Evolutionary conservation across 257 asterid genomes (phyloP).

Genomic region (Anisodus acutangulus): DNA sequence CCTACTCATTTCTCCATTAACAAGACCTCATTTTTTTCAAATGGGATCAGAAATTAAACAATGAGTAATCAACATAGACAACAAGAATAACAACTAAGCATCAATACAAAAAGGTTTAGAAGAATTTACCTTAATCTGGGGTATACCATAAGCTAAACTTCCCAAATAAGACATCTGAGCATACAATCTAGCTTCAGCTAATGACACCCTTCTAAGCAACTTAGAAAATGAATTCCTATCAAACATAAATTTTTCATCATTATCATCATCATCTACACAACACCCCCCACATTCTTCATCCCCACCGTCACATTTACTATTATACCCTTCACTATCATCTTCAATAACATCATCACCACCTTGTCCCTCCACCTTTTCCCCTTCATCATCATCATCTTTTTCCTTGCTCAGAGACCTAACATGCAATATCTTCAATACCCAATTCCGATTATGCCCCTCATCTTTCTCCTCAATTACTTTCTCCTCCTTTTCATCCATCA

Average conservation of each 20-base stretch:
- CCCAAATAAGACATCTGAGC: constrained; percentile 85
- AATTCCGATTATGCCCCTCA: constrained; percentile 46
- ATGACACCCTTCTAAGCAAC: constrained; percentile 73
- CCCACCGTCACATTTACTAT: constrained; percentile 33
- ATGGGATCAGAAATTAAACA: neutral
- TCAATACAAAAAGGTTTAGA: neutral
- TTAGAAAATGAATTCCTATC: constrained; percentile 76
- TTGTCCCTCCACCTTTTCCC: constrained; percentile 20
- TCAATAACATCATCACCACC: neutral
- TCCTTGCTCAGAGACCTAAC: constrained; percentile 64
- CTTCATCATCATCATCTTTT: constrained; percentile 39
- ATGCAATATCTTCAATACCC: constrained; percentile 79
- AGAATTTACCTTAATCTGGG: constrained; percentile 77
- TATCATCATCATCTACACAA: constrained; percentile 53
- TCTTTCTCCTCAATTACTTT: constrained; percentile 26
- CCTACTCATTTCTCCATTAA: neutral
- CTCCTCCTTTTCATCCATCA: constrained; percentile 59
- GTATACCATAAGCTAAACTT: constrained; percentile 76
- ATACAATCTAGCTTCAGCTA: constrained; percentile 79
- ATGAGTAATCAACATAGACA: neutral
- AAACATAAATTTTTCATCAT: constrained; percentile 55
- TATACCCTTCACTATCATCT: constrained; percentile 26
- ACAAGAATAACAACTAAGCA: constrained; percentile 18
- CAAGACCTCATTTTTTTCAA: neutral
- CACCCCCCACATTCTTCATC: constrained; percentile 59